Evolutionary conservation across 1,139 yeast genomes (phyloP).

Genomic region (Zygotorulaspora mrakii): DNA sequence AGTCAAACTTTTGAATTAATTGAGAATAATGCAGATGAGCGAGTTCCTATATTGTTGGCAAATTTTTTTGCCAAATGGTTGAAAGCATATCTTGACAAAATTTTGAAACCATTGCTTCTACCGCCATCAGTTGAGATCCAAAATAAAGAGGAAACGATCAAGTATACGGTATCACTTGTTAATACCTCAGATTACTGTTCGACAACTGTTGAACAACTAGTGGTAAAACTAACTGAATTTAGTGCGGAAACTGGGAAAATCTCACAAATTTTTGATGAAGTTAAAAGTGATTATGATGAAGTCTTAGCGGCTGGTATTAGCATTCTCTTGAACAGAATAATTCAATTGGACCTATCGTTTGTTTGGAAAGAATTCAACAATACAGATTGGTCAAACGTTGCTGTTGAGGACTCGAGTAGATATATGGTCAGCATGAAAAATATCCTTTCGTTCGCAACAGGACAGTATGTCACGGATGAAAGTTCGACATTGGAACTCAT

Average conservation of each 20-base stretch:
- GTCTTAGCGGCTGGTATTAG: constrained; percentile 59
- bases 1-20: constrained; percentile 70
- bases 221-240: constrained; percentile 55
- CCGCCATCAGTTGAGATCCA: constrained; percentile 35
- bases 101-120: constrained; percentile 59
- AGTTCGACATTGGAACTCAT: constrained; percentile 39
- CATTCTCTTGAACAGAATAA: constrained; percentile 55
- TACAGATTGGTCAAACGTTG: constrained; percentile 66
- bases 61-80: constrained; percentile 66
- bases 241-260: constrained; percentile 42
- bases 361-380: constrained; percentile 86
- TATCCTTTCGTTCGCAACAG: constrained; percentile 43
- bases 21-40: constrained; percentile 28
- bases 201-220: constrained; percentile 71
- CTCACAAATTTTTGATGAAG: constrained; percentile 49
- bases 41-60: constrained; percentile 42
- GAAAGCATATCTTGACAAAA: constrained; percentile 55
- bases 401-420: constrained; percentile 66
- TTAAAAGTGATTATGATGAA: constrained; percentile 54
- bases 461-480: constrained; percentile 8
- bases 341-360: constrained; percentile 53
- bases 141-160: constrained; percentile 54
- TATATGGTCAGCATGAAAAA: constrained; percentile 59
- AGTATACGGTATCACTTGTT: constrained; percentile 65
- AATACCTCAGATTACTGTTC: constrained; percentile 90